Evolutionary conservation across 495 filamentous ascomycete species (phyloP).

Genomic region (Penicillium tannophilum): DNA sequence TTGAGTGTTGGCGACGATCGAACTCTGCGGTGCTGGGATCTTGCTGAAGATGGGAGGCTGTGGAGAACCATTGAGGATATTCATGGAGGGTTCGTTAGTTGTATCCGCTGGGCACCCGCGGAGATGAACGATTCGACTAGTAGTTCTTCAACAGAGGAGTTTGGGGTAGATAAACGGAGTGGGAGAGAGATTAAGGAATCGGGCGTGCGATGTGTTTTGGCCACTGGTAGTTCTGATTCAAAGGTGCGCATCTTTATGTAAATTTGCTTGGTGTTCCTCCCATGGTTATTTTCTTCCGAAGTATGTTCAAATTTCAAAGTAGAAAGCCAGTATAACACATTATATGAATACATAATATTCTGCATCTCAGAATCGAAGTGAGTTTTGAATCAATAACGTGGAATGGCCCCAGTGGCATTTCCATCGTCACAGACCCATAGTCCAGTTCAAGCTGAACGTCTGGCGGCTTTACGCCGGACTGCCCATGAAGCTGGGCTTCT

Average conservation of each 20-base stretch:
- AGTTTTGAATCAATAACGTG: no score
- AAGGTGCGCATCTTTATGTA: slow-evolving; percentile 5
- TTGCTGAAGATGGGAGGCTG: slow-evolving; percentile 1
- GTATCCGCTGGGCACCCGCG: slow-evolving; percentile 6
- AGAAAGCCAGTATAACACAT: no score
- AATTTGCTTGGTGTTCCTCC: neutral
- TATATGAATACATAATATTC: no score
- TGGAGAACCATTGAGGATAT: slow-evolving; percentile 1
- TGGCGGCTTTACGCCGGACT: no score
- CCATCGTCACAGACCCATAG: no score
- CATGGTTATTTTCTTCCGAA: no score
- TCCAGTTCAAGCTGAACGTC: no score
- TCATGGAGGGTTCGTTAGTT: slow-evolving; percentile 2
- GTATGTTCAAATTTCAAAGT: no score
- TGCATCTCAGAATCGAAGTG: no score
- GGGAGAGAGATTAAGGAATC: neutral
- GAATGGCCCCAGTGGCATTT: no score
- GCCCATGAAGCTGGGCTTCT: no score
- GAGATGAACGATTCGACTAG: neutral
- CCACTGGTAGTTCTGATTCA: slow-evolving; percentile 4
- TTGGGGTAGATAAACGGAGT: neutral
- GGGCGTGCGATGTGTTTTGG: slow-evolving; percentile 7
- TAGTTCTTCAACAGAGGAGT: neutral
- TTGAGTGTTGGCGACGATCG: slow-evolving; percentile 83
- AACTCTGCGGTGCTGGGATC: slow-evolving; percentile 83